Evolutionary conservation across 805 yeast genomes (phyloP).

Genomic region (Cyberlindnera meyerae): DNA sequence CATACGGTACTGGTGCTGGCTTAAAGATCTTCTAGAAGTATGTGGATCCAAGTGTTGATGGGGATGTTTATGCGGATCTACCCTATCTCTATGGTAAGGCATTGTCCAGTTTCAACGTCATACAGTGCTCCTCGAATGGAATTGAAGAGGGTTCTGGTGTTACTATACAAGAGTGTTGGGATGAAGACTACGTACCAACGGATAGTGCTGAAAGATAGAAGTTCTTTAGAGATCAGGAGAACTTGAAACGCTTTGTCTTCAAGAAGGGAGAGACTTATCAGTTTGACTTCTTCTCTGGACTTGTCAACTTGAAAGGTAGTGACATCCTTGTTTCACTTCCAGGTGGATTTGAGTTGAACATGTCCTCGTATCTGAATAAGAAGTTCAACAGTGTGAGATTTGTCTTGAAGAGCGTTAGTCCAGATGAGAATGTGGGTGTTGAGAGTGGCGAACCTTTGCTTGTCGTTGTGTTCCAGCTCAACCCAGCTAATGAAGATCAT

Average conservation of each 20-base stretch:
- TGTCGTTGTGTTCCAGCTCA: conserved; percentile 21
- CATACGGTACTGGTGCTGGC: conserved; percentile 51
- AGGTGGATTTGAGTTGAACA: conserved; percentile 42
- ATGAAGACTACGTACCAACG: too few species aligned
- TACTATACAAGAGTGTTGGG: too few species aligned
- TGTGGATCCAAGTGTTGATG: conserved; percentile 61
- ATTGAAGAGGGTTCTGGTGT: too few species aligned
- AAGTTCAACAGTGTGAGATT: conserved; percentile 42
- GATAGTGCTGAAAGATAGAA: conserved; percentile 36
- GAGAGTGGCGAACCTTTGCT: conserved; percentile 18
- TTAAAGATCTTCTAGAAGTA: conserved; percentile 50
- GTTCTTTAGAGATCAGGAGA: conserved; percentile 35
- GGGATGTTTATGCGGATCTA: conserved; percentile 53
- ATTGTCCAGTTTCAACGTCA: conserved; percentile 51
- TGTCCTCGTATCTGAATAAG: conserved; percentile 39
- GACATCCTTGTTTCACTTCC: conserved; percentile 51
- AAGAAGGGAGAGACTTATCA: conserved; percentile 34
- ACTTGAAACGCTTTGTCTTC: conserved; percentile 40
- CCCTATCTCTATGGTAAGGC: conserved; percentile 64
- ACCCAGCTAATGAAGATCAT: neutral
- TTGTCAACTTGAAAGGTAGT: conserved; percentile 45
- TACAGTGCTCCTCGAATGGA: too few species aligned
- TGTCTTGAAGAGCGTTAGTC: conserved; percentile 30
- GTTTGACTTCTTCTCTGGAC: conserved; percentile 52
- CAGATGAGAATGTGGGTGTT: conserved; percentile 12